Evolutionary conservation across 495 filamentous ascomycete genomes (phyloP).

Genomic region (Venustampulla echinocandica): DNA sequence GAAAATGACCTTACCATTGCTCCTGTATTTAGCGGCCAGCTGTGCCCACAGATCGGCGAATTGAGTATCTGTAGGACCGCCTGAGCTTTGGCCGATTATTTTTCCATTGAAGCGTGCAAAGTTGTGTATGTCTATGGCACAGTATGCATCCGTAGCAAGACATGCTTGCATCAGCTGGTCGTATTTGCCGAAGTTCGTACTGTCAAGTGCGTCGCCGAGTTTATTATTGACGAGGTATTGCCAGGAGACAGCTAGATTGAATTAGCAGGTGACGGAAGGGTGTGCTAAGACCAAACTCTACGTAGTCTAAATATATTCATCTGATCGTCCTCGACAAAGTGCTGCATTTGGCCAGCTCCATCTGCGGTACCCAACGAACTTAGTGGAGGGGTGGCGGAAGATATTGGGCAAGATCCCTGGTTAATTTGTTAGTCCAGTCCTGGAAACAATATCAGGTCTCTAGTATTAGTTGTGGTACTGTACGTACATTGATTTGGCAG

Average conservation of each 20-base stretch:
- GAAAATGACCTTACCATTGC: constrained; percentile 39
- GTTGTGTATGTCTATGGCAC: constrained; percentile 54
- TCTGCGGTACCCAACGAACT: constrained; percentile 24
- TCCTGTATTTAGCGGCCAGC: constrained; percentile 45
- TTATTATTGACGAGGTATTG: constrained; percentile 46
- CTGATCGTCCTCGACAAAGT: constrained; percentile 42
- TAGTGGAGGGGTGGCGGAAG: constrained; percentile 25
- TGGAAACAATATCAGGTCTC: too few species aligned
- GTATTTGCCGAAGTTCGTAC: constrained; percentile 42
- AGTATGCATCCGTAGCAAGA: constrained; percentile 43
- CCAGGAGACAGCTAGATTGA: constrained; percentile 35
- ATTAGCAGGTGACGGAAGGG: too few species aligned
- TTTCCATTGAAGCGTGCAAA: constrained; percentile 42
- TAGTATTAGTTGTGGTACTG: background rate
- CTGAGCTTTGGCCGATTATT: constrained; percentile 43
- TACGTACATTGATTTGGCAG: constrained; percentile 38
- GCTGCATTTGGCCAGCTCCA: constrained; percentile 44
- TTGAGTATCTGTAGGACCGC: constrained; percentile 42
- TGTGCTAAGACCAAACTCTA: too few species aligned
- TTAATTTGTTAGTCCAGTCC: background rate
- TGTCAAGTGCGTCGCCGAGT: constrained; percentile 39
- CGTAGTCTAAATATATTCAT: constrained; percentile 50
- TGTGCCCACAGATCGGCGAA: constrained; percentile 47
- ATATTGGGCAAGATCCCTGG: constrained; percentile 24
- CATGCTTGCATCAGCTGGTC: constrained; percentile 51